Percentiles rank a stretch among this genome's conserved stretches.
These are phyloP conservation scores for Platanthera guangdongensis DNA, from an alignment of 106 monocot species.

Conservation along the genomic window DNA sequence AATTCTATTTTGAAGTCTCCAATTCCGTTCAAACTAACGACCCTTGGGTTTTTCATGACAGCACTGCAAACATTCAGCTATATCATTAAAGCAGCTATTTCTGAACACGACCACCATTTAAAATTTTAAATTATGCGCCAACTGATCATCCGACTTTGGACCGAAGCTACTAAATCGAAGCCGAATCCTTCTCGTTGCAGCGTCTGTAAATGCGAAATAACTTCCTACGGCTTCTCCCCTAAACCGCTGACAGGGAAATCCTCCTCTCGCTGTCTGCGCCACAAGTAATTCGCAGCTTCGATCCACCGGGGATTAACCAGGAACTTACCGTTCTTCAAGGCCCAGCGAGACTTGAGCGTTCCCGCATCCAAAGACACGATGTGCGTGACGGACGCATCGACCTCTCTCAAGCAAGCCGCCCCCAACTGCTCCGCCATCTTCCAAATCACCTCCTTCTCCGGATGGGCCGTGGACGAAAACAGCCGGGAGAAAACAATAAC, in stretches of 20 bases:
- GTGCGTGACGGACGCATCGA: slow-evolving; percentile 62
- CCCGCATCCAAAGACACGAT: slow-evolving; percentile 40
- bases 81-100: not conserved
- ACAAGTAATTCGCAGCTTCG: slow-evolving; percentile 63
- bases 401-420: slow-evolving; percentile 48
- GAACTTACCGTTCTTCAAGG: slow-evolving; percentile 56
- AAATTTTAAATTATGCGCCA: not conserved
- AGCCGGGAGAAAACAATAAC: slow-evolving; percentile 67
- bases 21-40: no score
- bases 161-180: not conserved
- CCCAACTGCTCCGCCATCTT: slow-evolving; percentile 68
- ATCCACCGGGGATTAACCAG: slow-evolving; percentile 81
- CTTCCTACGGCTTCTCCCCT: not conserved
- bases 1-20: no score
- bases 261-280: slow-evolving; percentile 52
- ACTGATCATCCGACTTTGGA: not conserved
- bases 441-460: slow-evolving; percentile 68
- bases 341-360: slow-evolving; percentile 73
- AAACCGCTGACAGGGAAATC: slow-evolving; percentile 35
- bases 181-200: no score
- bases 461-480: slow-evolving; percentile 26
- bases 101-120: not conserved
- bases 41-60: not conserved
- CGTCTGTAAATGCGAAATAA: not conserved
- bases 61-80: not conserved